These are phyloP conservation scores for Paecilomyces variotii DNA, from an alignment of 2,329 filamentous ascomycete genomes.

Conservation along the genomic window DNA sequence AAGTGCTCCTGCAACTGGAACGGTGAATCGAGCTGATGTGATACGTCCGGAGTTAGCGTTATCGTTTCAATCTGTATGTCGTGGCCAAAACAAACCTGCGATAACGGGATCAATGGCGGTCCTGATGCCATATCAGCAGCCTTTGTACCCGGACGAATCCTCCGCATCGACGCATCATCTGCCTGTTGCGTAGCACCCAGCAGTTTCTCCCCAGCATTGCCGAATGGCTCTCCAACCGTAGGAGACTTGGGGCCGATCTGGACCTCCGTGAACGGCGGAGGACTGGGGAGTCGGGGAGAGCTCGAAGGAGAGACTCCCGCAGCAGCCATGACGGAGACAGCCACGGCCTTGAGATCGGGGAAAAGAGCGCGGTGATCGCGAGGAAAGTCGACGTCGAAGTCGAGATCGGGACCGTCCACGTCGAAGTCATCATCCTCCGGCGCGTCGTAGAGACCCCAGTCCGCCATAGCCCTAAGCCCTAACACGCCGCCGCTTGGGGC, in stretches of 20 bases:
- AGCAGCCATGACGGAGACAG: constrained; percentile 33
- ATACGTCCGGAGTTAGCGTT: constrained; percentile 1
- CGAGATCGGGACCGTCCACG: not conserved
- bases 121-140: constrained; percentile 89
- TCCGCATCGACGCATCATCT: constrained; percentile 67
- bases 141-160: constrained; percentile 88
- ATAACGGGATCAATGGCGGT: constrained; percentile 76
- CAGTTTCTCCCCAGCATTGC: constrained; percentile 47
- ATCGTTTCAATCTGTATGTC: constrained; percentile 3
- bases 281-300: constrained; percentile 88
- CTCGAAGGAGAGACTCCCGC: constrained; percentile 50
- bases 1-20: constrained; percentile 98
- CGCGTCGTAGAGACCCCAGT: constrained; percentile 8
- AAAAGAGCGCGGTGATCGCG: constrained; percentile 26
- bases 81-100: constrained; percentile 54
- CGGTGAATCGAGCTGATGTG: constrained; percentile 75
- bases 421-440: constrained; percentile 5
- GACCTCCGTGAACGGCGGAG: constrained; percentile 88
- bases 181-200: constrained; percentile 50
- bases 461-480: constrained; percentile 19
- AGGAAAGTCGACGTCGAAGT: constrained; percentile 16
- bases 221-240: constrained; percentile 51
- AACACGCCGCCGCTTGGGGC: constrained; percentile 2
- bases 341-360: not conserved
- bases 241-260: constrained; percentile 79